phyloP scores from a whole-genome alignment of 768 basidiomycete genomes.

The Epithele typhae region DNA sequence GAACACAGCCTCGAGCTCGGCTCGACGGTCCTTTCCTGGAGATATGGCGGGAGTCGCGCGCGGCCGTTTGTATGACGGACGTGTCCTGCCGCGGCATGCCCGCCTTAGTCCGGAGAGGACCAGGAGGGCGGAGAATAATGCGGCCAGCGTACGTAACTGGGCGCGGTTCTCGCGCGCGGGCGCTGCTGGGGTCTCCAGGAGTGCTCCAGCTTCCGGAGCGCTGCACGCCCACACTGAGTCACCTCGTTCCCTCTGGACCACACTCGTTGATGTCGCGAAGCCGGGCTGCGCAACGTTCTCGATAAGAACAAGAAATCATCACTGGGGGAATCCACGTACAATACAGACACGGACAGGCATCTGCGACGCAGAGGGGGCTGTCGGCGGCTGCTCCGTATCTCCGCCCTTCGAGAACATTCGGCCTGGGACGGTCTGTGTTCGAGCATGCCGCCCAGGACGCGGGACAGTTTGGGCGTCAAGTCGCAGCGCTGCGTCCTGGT shows the following conservation, averaged over 20 bases:
- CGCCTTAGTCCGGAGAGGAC: constrained; percentile 1
- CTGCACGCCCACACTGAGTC: constrained; percentile 1
- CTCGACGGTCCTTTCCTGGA: constrained; percentile 8
- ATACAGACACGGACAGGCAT: too few species aligned
- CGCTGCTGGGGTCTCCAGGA: too few species aligned
- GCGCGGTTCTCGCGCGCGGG: too few species aligned
- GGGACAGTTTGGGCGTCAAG: too few species aligned
- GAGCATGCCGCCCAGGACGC: too few species aligned
- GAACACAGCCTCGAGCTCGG: neutral
- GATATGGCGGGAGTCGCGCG: constrained; percentile 2
- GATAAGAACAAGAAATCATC: too few species aligned
- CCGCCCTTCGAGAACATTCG: constrained; percentile 3
- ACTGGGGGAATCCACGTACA: too few species aligned
- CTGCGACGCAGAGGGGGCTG: neutral
- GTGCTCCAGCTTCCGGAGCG: constrained; percentile 6
- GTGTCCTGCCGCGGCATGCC: constrained; percentile 13
- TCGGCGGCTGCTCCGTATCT: constrained; percentile 11
- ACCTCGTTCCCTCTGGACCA: neutral
- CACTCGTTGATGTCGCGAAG: neutral
- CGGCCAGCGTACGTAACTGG: too few species aligned
- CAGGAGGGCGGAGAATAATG: constrained; percentile 1
- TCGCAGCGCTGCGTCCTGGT: too few species aligned
- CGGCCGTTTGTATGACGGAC: neutral
- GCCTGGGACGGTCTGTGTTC: too few species aligned
- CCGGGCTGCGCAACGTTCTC: neutral